These are phyloP conservation scores for Phytophthora chlamydospora DNA, from an alignment of 352 stramenopile species.

Conservation along the genomic window DNA sequence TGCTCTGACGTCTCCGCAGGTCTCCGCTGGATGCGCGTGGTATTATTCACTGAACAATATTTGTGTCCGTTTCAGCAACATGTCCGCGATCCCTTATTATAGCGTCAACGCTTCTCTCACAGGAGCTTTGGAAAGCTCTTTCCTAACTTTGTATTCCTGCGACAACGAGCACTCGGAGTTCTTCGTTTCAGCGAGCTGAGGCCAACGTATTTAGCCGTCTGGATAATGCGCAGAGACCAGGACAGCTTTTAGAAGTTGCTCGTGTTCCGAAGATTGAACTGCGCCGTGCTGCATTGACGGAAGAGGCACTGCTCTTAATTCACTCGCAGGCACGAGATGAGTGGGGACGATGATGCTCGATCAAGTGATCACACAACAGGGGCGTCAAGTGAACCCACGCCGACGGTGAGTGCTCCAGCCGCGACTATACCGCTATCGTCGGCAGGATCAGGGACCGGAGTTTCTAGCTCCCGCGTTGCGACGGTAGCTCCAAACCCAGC, in stretches of 20 bases:
- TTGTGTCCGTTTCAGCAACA: constrained; percentile 17
- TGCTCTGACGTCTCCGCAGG: too few species aligned
- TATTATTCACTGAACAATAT: constrained; percentile 4
- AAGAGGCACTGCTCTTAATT: neutral
- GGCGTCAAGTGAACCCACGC: neutral
- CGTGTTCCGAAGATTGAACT: constrained; percentile 1
- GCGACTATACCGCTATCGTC: neutral
- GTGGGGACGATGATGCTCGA: neutral
- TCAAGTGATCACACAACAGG: neutral
- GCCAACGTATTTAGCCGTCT: neutral
- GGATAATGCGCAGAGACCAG: constrained; percentile 26
- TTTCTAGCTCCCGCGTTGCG: neutral
- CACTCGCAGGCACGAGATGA: constrained; percentile 6
- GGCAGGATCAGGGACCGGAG: neutral
- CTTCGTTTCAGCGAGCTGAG: too few species aligned
- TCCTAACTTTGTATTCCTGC: constrained; percentile 12
- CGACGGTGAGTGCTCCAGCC: neutral
- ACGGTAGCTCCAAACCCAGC: neutral
- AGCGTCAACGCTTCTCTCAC: neutral
- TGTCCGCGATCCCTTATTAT: neutral
- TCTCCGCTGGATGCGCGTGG: too few species aligned
- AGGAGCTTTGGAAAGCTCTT: constrained; percentile 9
- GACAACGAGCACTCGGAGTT: neutral
- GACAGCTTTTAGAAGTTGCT: constrained; percentile 16
- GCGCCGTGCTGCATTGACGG: too few species aligned